Base-by-base conservation (phyloP, 2,329 filamentous ascomycete species). In the Arthrobotrys pseudoclavata region DNA sequence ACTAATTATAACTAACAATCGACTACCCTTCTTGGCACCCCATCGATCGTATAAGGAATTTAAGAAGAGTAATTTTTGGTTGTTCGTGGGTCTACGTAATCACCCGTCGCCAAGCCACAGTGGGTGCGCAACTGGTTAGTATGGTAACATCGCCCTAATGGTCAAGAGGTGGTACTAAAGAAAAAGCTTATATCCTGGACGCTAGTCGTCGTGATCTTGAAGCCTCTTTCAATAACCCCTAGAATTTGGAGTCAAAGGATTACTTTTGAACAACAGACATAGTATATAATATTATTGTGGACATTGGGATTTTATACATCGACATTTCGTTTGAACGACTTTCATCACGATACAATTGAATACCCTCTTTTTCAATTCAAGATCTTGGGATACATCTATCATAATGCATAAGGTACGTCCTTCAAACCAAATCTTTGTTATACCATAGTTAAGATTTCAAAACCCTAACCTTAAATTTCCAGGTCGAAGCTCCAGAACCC, bases 111-210 rank as follows among this genome's bases (percentile, higher is more conserved):
- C 55, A 60, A 60, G 55, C 34, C 55, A 42, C 10, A 5, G 12
- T 34, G 52, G 22, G 29, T 10, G 34, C 18, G 31, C 34, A 40
- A 18, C 34, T 40, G 31, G 55, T 24, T 40, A 42, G 55, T 20
- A 24, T 2, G 47, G 18, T 50, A 50, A 7, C 22, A 24, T 50
- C 13, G 13, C 13, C 37, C 15, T 20, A 20, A 24, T 12, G 24
- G 15, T 29, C 18, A 10, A 26, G 22, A 20, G 29, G 52, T 42
- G 20, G 55, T 42, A 60, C 12, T 24, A n/a, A 42, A 60, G 55
- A 60, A 60, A 55, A 60, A 26, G 55, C 34, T 60, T 60, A 60
- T 60, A 60, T 60, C 31, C 20, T 40, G 55, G 20, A 42, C 55
- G 55, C 55, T 42, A 34, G 34, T 40, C 55, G 34, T 42, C 34